Conservation (phyloP, 2,329 filamentous ascomycete genomes). For the Pseudomassariella vexata region DNA sequence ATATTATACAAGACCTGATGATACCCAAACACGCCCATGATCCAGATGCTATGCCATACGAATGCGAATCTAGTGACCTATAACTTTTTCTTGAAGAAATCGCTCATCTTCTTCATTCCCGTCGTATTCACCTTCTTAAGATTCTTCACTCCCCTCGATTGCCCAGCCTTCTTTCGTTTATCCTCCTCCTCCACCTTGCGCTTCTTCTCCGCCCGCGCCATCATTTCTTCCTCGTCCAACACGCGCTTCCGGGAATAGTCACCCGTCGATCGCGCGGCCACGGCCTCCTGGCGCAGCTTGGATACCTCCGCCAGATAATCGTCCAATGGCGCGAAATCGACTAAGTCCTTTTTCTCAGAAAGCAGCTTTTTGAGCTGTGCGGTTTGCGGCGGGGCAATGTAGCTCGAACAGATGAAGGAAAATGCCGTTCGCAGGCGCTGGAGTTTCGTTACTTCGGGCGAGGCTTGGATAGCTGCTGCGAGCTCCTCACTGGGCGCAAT, state of each 20-base stretch:
- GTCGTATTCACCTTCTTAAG: constrained; percentile 84
- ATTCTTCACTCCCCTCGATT: constrained; percentile 71
- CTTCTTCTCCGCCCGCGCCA: constrained; percentile 70
- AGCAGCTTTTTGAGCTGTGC: constrained; percentile 36
- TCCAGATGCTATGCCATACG: background rate
- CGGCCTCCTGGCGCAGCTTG: constrained; percentile 64
- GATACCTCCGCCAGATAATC: constrained; percentile 62
- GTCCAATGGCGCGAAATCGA: constrained; percentile 68
- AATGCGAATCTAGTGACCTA: background rate
- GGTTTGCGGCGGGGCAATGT: constrained; percentile 44
- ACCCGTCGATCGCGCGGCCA: constrained; percentile 59
- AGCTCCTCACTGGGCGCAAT: constrained; percentile 19
- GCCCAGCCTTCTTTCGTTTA: constrained; percentile 68
- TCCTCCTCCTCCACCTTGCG: constrained; percentile 85
- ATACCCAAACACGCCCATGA: constrained; percentile 6
- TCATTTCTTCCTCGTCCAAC: constrained; percentile 61
- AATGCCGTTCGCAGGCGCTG: constrained; percentile 61
- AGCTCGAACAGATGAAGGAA: constrained; percentile 57
- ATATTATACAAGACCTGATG: constrained; percentile 4
- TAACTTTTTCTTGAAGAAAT: constrained; percentile 76
- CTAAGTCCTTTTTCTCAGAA: constrained; percentile 22
- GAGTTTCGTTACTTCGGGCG: constrained; percentile 46
- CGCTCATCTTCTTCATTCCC: constrained; percentile 96
- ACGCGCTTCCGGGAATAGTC: constrained; percentile 68
- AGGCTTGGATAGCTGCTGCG: constrained; percentile 37